Evolutionary conservation across 495 filamentous ascomycete genomes (phyloP).

Genomic region (Penicilliopsis zonata): DNA sequence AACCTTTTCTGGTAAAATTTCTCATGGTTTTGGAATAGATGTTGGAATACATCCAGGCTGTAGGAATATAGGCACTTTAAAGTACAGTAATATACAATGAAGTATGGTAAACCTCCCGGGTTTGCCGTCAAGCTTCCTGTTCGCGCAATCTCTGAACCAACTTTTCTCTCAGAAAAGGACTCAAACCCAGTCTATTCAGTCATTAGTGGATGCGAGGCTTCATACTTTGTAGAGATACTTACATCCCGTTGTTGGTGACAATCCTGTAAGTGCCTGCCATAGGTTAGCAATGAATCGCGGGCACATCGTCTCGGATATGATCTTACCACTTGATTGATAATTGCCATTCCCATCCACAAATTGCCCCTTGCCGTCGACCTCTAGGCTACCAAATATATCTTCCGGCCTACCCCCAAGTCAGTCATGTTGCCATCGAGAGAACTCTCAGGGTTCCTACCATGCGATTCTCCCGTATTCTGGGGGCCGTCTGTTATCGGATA

Average conservation of each 20-base stretch:
- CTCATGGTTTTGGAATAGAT: too few species aligned
- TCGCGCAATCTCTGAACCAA: slow-evolving; percentile 36
- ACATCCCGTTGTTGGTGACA: slow-evolving; percentile 51
- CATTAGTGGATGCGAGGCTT: slow-evolving; percentile 1
- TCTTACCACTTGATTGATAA: slow-evolving; percentile 48
- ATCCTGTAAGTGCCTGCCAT: slow-evolving; percentile 38
- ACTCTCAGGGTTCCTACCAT: slow-evolving; percentile 28
- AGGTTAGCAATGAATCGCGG: slow-evolving; percentile 4
- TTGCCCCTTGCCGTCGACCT: slow-evolving; percentile 66
- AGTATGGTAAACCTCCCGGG: too few species aligned
- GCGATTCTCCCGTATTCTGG: slow-evolving; percentile 88
- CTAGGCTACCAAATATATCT: slow-evolving; percentile 88
- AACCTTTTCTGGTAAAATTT: too few species aligned
- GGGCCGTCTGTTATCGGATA: slow-evolving; percentile 70
- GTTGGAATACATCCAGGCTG: too few species aligned
- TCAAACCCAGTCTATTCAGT: slow-evolving; percentile 36
- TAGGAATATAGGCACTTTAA: not conserved
- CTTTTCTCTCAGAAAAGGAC: slow-evolving; percentile 44
- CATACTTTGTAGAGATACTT: slow-evolving; percentile 13
- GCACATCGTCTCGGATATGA: not conserved
- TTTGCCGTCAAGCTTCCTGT: slow-evolving; percentile 11
- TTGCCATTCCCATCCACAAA: slow-evolving; percentile 50
- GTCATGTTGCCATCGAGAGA: slow-evolving; percentile 1
- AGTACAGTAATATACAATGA: slow-evolving; percentile 13
- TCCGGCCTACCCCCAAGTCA: slow-evolving; percentile 41